Conservation (phyloP, 169 alveolate species). For the Fabrea salina region DNA sequence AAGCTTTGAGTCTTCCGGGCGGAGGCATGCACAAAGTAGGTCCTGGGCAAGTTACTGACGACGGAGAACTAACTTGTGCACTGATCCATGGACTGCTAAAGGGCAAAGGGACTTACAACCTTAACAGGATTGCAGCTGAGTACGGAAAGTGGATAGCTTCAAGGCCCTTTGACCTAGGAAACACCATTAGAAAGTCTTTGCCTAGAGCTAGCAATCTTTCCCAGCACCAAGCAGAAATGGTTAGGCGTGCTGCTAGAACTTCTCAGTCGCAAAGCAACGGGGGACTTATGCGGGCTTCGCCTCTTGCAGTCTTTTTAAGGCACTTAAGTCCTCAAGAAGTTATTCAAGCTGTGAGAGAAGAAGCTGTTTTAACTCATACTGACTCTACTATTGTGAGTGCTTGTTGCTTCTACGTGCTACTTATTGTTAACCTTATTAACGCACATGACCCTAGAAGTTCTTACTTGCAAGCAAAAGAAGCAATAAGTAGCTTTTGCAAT, state of each 20-base stretch:
- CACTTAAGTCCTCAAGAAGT: background rate
- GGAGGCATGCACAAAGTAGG: conserved; percentile 31
- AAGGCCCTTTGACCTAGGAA: conserved; percentile 36
- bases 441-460: background rate
- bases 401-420: background rate
- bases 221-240: conserved; percentile 5
- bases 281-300: conserved; percentile 15
- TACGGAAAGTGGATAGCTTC: conserved; percentile 22
- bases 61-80: background rate
- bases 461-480: background rate
- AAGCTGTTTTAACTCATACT: conserved; percentile 13
- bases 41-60: conserved; percentile 33
- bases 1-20: conserved; percentile 13
- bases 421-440: background rate
- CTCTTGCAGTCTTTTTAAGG: background rate
- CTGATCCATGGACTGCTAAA: conserved; percentile 10
- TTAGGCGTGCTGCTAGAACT: conserved; percentile 7
- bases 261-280: conserved; percentile 18
- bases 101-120: background rate
- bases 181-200: conserved; percentile 10
- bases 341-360: conserved; percentile 12
- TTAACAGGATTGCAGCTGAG: background rate
- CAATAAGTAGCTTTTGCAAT: background rate
- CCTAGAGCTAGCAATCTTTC: conserved; percentile 15
- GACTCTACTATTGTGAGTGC: background rate